Base-by-base conservation (phyloP, 179 eudicot genomes). In the Beta corolliflora region DNA sequence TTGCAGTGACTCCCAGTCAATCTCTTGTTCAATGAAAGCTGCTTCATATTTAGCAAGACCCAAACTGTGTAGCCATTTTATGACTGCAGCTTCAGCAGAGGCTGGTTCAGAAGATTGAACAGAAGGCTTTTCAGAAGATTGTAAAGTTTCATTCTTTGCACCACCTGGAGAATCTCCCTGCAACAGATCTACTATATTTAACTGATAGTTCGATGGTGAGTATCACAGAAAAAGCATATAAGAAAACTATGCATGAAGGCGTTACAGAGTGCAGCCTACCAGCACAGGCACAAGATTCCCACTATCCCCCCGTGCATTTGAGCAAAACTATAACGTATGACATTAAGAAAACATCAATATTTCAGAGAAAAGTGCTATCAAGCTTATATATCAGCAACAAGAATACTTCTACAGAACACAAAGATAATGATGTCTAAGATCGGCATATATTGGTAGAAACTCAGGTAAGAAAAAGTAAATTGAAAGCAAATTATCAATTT, bases 1-100 rank as follows among this genome's bases (percentile, higher is more conserved):
- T 63, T 88, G 89, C 66, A 95, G 71, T 55, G 92, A 87, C 72
- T 90, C 98, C 98, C 97, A 93, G 52, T 93, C 98, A 81, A 95
- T 91, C 84, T 95, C 98, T 81, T 95, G 93, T 74, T 84, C 78
- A 18, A 88, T 72, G 78, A 95, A 95, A 75, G 85, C 65, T 59
- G 89, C 88, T 86, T 89, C 91, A 69, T 93, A 95, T 81, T 86
- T 92, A 50, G 87, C 85, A 77, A 95, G 92, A 68, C 91, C 97
- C 81, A 95, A 84, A 73, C 83, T 87, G 54, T 80, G 89, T 19
- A 95, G 79, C 98, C 98, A 95, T 58, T 87, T 86, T 41, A 82
- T 50, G 79, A 94, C 92, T 76, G 93, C 90, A 65, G 89, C 81
- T 31, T 85, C 81, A 80, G 80, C 82, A 72, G 80, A 79, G 64